Evolutionary conservation across 1,139 yeast species (phyloP).

Genomic region (Taiozyma sp.): DNA sequence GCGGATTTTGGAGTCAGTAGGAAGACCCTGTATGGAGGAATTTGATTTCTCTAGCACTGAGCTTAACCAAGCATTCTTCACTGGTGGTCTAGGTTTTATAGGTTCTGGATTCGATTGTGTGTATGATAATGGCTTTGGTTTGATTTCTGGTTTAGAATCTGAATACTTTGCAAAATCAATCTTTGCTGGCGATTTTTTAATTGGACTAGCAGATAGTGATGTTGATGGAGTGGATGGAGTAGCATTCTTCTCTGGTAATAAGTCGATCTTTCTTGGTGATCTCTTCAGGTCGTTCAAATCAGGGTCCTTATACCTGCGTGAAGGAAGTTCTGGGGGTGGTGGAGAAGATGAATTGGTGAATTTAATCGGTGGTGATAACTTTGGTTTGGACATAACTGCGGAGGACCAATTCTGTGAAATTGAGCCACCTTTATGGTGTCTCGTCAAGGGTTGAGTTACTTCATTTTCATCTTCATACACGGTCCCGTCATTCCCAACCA

Average conservation of each 20-base stretch:
- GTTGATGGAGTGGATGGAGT: not conserved
- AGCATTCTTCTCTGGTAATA: not conserved
- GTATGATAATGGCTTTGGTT: constrained; percentile 2
- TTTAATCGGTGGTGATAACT: constrained; percentile 2
- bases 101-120: not conserved
- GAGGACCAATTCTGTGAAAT: constrained; percentile 2
- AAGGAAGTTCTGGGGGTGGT: not conserved
- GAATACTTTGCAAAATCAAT: constrained; percentile 5
- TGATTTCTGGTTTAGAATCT: not conserved
- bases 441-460: constrained; percentile 2
- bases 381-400: constrained; percentile 5
- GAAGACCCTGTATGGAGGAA: constrained; percentile 7
- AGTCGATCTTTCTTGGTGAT: constrained; percentile 12
- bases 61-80: constrained; percentile 12
- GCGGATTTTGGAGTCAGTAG: constrained; percentile 3
- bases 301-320: constrained; percentile 1
- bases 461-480: not conserved
- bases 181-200: constrained; percentile 14
- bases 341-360: not conserved
- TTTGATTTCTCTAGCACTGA: constrained; percentile 10
- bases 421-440: constrained; percentile 9
- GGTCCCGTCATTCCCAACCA: constrained; percentile 11
- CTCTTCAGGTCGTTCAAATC: constrained; percentile 6
- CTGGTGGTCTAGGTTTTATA: constrained; percentile 3
- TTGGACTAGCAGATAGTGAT: not conserved